Base-by-base conservation (phyloP, 1,139 yeast species). In the Yamadazyma atmosphaerica region DNA sequence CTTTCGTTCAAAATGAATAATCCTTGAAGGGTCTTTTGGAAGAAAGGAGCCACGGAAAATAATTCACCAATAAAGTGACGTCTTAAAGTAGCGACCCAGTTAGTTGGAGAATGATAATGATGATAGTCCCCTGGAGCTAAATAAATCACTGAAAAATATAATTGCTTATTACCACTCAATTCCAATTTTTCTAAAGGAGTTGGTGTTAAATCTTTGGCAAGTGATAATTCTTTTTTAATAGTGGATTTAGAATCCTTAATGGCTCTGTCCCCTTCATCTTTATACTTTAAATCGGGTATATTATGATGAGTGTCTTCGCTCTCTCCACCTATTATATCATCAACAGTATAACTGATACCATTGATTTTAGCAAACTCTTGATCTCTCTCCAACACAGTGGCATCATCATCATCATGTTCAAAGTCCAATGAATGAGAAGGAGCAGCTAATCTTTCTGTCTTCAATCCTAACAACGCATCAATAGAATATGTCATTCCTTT, bases 101-200 rank as follows among this genome's bases (percentile, higher is more conserved):
- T 85, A 2, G 90, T 79, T 4, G 99, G 98, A 3, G 98, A 88
- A 60, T 94, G 99, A 67, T 85, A 94, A 48, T 96, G 83, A 64
- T 94, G 99, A 61, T 94, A 94, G 59, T 94, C 98, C 27, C 98
- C 99, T 1, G 99, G 99, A 0, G 98, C 97, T 41, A 94, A 74
- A 58, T 94, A 94, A 27, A 94, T 88, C 16, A 94, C 99, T 1
- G 96, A 83, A 60, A 86, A 92, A 58, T 75, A 92, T 41, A 94
- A 69, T 52, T 83, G 82, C 44, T 83, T 86, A 35, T 74, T 72
- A 16, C 53, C 56, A 37, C 55, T 51, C 12, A 50, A 43, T 12
- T 57, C 54, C 38, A 61, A 47, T 31, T 49, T 47, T 38, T 62
- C 70, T n/a, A 52, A 43, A 2, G 66, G 61, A 11, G 64, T 51